Evolutionary conservation across 768 basidiomycete species (phyloP).

Genomic region (Boletus tomentosulus): DNA sequence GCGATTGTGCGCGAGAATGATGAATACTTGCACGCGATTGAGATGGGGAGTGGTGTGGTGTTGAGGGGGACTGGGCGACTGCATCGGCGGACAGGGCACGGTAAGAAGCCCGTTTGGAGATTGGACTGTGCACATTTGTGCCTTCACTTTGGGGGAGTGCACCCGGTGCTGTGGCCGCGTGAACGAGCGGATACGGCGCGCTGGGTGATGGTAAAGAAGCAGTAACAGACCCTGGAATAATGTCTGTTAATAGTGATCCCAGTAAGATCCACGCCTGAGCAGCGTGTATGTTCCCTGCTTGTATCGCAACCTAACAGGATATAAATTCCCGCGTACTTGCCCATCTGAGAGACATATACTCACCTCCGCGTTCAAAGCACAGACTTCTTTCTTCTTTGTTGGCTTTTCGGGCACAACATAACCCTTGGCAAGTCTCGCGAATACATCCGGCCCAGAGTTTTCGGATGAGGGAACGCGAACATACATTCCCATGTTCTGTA

Average conservation of each 20-base stretch:
- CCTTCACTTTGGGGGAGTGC: conserved; percentile 30
- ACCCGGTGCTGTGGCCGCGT: conserved; percentile 42
- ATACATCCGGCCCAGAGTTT: conserved; percentile 35
- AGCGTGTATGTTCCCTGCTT: conserved; percentile 49
- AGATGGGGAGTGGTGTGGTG: conserved; percentile 21
- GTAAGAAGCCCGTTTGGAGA: conserved; percentile 22
- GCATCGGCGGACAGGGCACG: conserved; percentile 27
- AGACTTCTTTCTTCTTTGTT: conserved; percentile 42
- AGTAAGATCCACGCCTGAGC: conserved; percentile 70
- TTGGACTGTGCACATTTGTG: conserved; percentile 2
- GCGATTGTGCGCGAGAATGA: conserved; percentile 4
- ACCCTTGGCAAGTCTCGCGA: conserved; percentile 57
- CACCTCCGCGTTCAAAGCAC: conserved; percentile 59
- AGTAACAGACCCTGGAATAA: conserved; percentile 36
- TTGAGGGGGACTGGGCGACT: neutral
- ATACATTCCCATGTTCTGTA: conserved; percentile 59
- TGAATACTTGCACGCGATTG: conserved; percentile 17
- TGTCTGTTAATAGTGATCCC: conserved; percentile 49
- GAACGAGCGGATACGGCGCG: conserved; percentile 28
- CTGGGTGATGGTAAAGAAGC: conserved; percentile 24
- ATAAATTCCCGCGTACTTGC: neutral
- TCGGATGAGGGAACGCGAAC: conserved; percentile 10
- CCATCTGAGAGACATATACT: neutral
- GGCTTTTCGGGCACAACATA: conserved; percentile 46
- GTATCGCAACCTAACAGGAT: conserved; percentile 48